These are phyloP conservation scores for Mucor piriformis DNA, from an alignment of 371 early-diverging fungal genomes.

Conservation along the genomic window DNA sequence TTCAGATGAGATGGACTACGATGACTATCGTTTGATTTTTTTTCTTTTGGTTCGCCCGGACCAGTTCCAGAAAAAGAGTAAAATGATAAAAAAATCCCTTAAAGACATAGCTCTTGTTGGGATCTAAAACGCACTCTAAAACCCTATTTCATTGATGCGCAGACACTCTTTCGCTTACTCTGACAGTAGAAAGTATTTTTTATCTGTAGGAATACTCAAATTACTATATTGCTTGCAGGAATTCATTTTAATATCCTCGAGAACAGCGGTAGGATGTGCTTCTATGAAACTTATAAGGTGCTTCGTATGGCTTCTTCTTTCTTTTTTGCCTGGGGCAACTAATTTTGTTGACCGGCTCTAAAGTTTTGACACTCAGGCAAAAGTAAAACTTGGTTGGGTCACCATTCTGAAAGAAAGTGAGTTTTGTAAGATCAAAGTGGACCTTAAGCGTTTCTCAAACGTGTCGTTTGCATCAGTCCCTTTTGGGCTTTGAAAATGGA, in stretches of 20 bases:
- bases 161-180: conserved; percentile 14
- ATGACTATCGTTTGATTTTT: conserved; percentile 6
- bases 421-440: conserved; percentile 12
- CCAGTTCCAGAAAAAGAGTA: conserved; percentile 13
- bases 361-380: conserved; percentile 14
- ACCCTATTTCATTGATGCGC: conserved; percentile 10
- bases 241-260: conserved; percentile 13
- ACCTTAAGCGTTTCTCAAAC: conserved; percentile 6
- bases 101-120: conserved; percentile 7
- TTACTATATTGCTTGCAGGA: conserved; percentile 12
- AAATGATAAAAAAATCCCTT: conserved; percentile 9
- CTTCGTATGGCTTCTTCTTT: conserved; percentile 10
- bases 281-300: conserved; percentile 14
- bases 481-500: conserved; percentile 17
- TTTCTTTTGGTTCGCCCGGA: conserved; percentile 4
- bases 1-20: conserved; percentile 13
- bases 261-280: conserved; percentile 14
- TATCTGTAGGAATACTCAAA: conserved; percentile 11
- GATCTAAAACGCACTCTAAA: conserved; percentile 12
- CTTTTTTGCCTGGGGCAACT: conserved; percentile 12
- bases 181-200: conserved; percentile 14
- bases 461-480: conserved; percentile 13
- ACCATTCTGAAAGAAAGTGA: conserved; percentile 8
- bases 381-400: conserved; percentile 15
- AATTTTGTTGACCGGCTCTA: conserved; percentile 11